Evolutionary conservation across 2,329 filamentous ascomycete genomes (phyloP).

Genomic region (Coniochaeta ligniaria): DNA sequence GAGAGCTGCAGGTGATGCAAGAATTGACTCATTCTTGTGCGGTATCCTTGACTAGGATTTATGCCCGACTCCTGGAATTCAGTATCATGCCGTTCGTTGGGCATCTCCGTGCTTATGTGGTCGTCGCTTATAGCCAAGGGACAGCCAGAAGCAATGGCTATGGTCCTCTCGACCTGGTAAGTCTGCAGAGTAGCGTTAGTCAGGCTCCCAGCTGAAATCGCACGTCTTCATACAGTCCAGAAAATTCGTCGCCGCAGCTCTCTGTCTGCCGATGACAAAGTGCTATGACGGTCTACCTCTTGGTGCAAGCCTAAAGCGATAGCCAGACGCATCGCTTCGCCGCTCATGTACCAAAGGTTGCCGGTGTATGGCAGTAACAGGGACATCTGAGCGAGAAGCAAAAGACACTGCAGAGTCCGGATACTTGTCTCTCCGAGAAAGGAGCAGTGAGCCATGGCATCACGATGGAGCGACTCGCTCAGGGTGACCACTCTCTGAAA

Average conservation of each 20-base stretch:
- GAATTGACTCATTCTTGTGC: not conserved
- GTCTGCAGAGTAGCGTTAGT: not conserved
- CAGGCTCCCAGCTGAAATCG: not conserved
- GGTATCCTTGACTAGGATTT: not conserved
- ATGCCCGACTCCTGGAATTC: not conserved
- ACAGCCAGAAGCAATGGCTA: constrained; percentile 1
- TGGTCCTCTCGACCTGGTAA: not conserved
- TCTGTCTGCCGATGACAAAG: not conserved
- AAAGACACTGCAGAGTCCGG: constrained; percentile 9
- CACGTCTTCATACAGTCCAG: constrained; percentile 4
- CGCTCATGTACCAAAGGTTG: constrained; percentile 14
- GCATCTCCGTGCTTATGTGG: not conserved
- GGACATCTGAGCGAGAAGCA: constrained; percentile 11
- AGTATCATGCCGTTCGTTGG: not conserved
- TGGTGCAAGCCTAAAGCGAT: constrained; percentile 14
- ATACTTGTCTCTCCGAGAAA: constrained; percentile 7
- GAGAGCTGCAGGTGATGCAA: not conserved
- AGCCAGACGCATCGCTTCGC: constrained; percentile 16
- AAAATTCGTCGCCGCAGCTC: constrained; percentile 9
- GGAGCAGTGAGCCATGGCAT: constrained; percentile 8
- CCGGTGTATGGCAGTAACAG: constrained; percentile 11
- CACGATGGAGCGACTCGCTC: constrained; percentile 11
- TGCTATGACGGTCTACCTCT: constrained; percentile 5
- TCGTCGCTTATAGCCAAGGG: constrained; percentile 1
- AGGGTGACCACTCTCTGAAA: constrained; percentile 13